phyloP scores from a whole-genome alignment of 202 grass and related monocot species.

The Hordeum pubiflorum region DNA sequence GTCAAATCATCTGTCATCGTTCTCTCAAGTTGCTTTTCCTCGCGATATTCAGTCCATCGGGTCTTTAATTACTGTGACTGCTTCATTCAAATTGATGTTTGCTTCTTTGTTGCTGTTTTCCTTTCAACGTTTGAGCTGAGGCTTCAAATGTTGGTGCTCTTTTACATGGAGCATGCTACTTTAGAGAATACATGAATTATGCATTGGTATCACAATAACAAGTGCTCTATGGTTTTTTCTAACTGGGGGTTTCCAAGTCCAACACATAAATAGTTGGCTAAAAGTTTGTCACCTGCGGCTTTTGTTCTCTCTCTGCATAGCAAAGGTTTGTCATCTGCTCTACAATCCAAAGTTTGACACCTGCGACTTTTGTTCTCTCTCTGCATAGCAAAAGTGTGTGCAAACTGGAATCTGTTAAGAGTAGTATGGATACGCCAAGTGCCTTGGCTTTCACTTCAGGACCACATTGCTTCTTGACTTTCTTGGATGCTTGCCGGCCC shows the following conservation, averaged over 20 bases:
- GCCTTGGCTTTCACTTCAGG: background rate
- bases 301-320: no score
- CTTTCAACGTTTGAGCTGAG: background rate
- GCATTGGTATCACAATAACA: background rate
- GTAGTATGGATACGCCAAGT: background rate
- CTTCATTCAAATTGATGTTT: background rate
- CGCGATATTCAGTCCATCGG: background rate
- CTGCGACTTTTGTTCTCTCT: no score
- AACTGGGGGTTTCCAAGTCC: background rate
- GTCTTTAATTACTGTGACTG: background rate
- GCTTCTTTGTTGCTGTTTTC: background rate
- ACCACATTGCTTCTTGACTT: slow-evolving; percentile 1
- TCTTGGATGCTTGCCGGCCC: background rate
- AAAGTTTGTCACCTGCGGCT: no score
- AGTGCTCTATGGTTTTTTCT: background rate
- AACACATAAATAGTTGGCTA: background rate
- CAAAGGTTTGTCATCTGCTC: no score
- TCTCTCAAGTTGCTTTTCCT: slow-evolving; percentile 8
- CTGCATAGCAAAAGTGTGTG: no score
- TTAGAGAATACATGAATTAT: background rate
- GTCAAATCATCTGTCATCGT: background rate
- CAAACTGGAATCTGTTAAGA: background rate
- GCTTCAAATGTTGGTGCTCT: background rate
- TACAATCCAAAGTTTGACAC: no score
- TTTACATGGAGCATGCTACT: background rate